Evolutionary conservation across 2,329 filamentous ascomycete genomes (phyloP).

Genomic region (Diaporthe citri): DNA sequence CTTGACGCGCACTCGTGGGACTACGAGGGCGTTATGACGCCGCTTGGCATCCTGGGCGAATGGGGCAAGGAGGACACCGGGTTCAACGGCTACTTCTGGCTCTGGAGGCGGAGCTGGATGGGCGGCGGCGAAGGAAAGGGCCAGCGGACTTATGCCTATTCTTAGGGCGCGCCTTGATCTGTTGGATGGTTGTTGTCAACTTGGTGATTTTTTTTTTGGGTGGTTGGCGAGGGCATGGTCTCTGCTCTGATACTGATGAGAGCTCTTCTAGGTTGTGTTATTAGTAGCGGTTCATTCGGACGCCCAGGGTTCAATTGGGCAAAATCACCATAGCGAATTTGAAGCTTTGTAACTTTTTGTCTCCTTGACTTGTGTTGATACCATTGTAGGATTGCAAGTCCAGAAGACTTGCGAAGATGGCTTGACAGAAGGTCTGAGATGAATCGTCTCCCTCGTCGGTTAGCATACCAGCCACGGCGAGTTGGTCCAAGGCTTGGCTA

Average conservation of each 20-base stretch:
- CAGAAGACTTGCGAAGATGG: neutral
- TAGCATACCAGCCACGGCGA: too few relatives aligned
- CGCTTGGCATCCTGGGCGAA: slow-evolving; percentile 50
- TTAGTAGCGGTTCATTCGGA: neutral
- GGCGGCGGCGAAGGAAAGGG: slow-evolving; percentile 15
- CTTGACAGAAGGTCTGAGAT: neutral
- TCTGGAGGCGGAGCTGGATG: slow-evolving; percentile 41
- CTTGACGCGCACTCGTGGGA: slow-evolving; percentile 38
- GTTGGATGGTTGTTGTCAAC: neutral
- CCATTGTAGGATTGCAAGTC: neutral
- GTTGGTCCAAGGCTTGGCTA: too few relatives aligned
- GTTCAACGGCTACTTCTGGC: slow-evolving; percentile 40
- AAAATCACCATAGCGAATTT: slow-evolving; percentile 27
- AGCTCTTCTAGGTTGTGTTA: neutral
- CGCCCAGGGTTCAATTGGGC: neutral
- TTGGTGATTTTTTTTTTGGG: too few relatives aligned
- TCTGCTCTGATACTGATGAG: neutral
- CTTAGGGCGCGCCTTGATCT: neutral
- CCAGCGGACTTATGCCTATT: slow-evolving; percentile 34
- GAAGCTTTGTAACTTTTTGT: neutral
- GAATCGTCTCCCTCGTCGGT: too few relatives aligned
- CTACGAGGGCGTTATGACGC: slow-evolving; percentile 41
- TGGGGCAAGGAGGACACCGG: slow-evolving; percentile 40
- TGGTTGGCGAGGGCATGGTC: neutral
- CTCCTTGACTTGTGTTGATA: neutral